phyloP scores from a whole-genome alignment of 202 grass and related monocot genomes.

The Cymbopogon flexuosus region DNA sequence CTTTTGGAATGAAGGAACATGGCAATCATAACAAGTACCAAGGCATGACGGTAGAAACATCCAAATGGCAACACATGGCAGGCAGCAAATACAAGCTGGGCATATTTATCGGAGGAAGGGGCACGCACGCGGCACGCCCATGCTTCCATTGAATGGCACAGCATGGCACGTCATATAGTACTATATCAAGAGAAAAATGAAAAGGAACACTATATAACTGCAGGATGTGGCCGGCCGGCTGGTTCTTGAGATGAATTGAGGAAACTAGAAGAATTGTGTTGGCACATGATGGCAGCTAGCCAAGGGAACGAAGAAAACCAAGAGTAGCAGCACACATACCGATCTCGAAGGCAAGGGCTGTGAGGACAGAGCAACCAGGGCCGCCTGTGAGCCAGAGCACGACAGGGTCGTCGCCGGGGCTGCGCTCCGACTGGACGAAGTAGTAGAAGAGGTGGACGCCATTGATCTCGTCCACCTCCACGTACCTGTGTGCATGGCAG shows the following conservation, averaged over 20 bases:
- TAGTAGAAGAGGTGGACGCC: constrained; percentile 62
- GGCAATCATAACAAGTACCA: neutral
- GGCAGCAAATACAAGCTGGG: neutral
- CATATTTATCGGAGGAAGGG: neutral
- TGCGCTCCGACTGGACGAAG: constrained; percentile 52
- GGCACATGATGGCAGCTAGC: neutral
- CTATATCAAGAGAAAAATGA: no score
- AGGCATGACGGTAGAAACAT: neutral
- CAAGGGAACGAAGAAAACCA: neutral
- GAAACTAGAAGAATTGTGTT: neutral
- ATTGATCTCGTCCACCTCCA: constrained; percentile 50
- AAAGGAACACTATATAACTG: no score
- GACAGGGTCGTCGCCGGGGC: constrained; percentile 38
- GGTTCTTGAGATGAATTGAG: no score
- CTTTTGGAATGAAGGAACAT: neutral
- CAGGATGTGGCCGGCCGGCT: no score
- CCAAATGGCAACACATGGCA: neutral
- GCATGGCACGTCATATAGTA: no score
- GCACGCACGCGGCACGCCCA: no score
- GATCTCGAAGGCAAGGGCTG: constrained; percentile 50
- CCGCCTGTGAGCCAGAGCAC: constrained; percentile 61
- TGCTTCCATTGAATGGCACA: no score
- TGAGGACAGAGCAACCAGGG: constrained; percentile 54
- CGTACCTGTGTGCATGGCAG: constrained; percentile 25
- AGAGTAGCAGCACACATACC: constrained; percentile 26